phyloP scores from a whole-genome alignment of 352 stramenopile genomes.

The Phytophthora citrophthora region DNA sequence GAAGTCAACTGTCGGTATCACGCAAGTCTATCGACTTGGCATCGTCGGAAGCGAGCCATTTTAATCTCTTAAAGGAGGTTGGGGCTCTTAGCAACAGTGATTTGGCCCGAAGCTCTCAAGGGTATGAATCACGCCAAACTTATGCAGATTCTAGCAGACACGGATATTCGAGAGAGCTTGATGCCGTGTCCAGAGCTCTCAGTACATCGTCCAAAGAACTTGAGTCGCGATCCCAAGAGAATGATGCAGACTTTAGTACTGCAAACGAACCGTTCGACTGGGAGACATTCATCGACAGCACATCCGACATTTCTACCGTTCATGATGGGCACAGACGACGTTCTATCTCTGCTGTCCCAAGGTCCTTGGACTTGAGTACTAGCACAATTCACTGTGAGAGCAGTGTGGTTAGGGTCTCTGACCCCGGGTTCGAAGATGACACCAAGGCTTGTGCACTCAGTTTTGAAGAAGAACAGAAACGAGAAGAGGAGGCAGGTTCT shows the following conservation, averaged over 20 bases:
- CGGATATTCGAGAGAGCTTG: constrained; percentile 23
- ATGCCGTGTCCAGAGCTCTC: constrained; percentile 26
- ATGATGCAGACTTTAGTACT: constrained; percentile 15
- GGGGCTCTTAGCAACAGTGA: constrained; percentile 8
- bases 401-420: constrained; percentile 13
- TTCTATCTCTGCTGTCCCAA: constrained; percentile 13
- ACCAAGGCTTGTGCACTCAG: constrained; percentile 3
- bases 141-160: constrained; percentile 11
- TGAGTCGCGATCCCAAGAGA: constrained; percentile 7
- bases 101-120: constrained; percentile 6
- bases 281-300: constrained; percentile 70
- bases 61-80: constrained; percentile 24
- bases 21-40: constrained; percentile 26
- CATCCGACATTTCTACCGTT: constrained; percentile 42
- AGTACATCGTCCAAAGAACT: constrained; percentile 21
- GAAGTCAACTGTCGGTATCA: constrained; percentile 62
- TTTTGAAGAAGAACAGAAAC: constrained; percentile 13
- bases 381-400: constrained; percentile 33
- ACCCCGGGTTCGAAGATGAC: constrained; percentile 1
- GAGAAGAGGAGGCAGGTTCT: neutral
- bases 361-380: constrained; percentile 23
- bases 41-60: constrained; percentile 15
- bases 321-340: constrained; percentile 26
- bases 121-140: constrained; percentile 7
- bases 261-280: constrained; percentile 54